Base-by-base conservation (phyloP, 2,329 filamentous ascomycete genomes). In the Diaporthe australafricana region DNA sequence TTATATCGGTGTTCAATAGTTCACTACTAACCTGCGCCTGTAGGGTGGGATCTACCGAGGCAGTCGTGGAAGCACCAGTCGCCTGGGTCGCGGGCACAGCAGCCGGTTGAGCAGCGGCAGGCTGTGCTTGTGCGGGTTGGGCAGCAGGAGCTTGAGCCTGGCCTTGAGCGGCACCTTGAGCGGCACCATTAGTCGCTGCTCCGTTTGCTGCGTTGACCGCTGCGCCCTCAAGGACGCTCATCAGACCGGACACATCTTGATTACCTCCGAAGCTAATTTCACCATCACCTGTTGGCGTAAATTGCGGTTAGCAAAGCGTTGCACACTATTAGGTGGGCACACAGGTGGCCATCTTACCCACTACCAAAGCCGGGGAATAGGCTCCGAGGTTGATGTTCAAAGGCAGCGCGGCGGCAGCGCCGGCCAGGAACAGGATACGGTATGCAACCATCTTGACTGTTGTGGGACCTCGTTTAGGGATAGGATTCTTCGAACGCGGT, bases 201-300 rank as follows among this genome's bases (percentile, higher is more conserved):
- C 72, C 76, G 56, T 76, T 78, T 50, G 83, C 83, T 45, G 80
- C 82, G 76, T 78, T 83, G 72, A 83, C 81, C 60, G 84, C 84
- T 42, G 84, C 85, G 68, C 85, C 85, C 77, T 86, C 82, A 74
- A 85, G 81, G 52, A 82, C 84, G 73, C 81, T 86, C 79, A 86
- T 83, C 69, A 86, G 76, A 68, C 76, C 81, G 56, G 84, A 81
- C 40, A 86, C 84, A 77, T 86, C 84, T 77, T 83, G 79, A 69
- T 80, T 81, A 72, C 84, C 84, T 75, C 84, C 80, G 73, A 86
- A 86, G 73, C 83, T 84, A 73, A 86, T 85, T 76, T 85, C 84
- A 80, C 84, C 84, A 80, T 81, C 80, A 80, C 80, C 80, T 81
- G 77, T 77, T 67, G 60, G 55, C 47, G 50, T 27, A 57, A 45